phyloP scores from a whole-genome alignment of 2,329 filamentous ascomycete species.

The Aspergillus sojae region DNA sequence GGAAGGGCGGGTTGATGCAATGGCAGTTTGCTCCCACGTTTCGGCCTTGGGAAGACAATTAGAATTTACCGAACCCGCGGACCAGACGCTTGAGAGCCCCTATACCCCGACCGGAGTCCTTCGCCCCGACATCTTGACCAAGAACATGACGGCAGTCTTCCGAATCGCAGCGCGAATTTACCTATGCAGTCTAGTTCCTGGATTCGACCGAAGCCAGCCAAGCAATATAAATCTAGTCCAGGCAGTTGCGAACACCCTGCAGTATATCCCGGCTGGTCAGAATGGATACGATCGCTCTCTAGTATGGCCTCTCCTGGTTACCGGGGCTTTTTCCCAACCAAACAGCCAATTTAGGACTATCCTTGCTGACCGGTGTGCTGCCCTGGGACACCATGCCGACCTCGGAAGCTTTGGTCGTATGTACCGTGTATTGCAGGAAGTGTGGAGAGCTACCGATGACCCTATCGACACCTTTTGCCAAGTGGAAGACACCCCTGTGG shows the following conservation, averaged over 20 bases:
- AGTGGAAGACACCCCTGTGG: conserved; percentile 13
- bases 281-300: conserved; percentile 87
- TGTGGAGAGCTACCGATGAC: conserved; percentile 77
- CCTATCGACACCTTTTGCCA: conserved; percentile 26
- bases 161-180: conserved; percentile 92
- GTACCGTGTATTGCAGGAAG: conserved; percentile 74
- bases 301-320: conserved; percentile 89
- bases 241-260: conserved; percentile 74
- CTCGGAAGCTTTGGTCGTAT: conserved; percentile 87
- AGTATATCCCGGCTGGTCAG: conserved; percentile 78
- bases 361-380: conserved; percentile 72
- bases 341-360: conserved; percentile 75
- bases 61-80: conserved; percentile 72
- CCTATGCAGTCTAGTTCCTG: conserved; percentile 91
- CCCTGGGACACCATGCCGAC: conserved; percentile 74
- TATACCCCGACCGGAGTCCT: conserved; percentile 65
- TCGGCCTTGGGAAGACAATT: conserved; percentile 86
- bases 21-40: conserved; percentile 85
- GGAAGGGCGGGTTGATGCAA: conserved; percentile 76
- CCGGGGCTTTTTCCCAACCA: conserved; percentile 74
- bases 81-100: conserved; percentile 63
- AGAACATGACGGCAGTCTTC: conserved; percentile 89
- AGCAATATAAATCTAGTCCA: conserved; percentile 77
- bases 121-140: conserved; percentile 78
- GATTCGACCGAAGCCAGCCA: conserved; percentile 73